These are phyloP conservation scores for Cutaneotrichosporon sp. DNA, from an alignment of 1,284 basidiomycete species.

Conservation along the genomic window DNA sequence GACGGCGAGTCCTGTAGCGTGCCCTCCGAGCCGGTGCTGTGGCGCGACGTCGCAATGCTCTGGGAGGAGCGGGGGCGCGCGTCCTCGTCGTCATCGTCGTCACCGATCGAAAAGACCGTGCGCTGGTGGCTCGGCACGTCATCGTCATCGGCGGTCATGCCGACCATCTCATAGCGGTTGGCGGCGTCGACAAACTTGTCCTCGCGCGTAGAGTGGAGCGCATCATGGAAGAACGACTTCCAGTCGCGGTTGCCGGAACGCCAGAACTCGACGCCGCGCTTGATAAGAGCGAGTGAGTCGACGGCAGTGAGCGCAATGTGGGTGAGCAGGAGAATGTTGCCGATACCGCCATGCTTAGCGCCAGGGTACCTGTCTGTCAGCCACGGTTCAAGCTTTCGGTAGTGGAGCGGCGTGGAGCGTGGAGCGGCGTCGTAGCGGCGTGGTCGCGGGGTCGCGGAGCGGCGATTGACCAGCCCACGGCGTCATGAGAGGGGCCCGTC, in stretches of 20 bases:
- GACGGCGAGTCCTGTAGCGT: slow-evolving; percentile 55
- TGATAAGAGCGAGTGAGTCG: slow-evolving; percentile 37
- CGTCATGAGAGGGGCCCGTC: too few relatives aligned
- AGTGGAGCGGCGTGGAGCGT: neutral
- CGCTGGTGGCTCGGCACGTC: slow-evolving; percentile 5
- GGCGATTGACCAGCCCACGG: too few relatives aligned
- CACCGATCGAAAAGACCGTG: slow-evolving; percentile 24
- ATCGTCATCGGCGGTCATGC: slow-evolving; percentile 20
- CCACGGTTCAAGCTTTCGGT: neutral
- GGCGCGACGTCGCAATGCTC: slow-evolving; percentile 8
- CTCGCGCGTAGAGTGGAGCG: slow-evolving; percentile 13
- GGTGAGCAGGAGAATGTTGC: slow-evolving; percentile 33
- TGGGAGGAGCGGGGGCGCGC: slow-evolving; percentile 3
- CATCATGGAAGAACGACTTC: slow-evolving; percentile 24
- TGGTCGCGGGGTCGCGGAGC: too few relatives aligned
- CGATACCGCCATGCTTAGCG: slow-evolving; percentile 31
- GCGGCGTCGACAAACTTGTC: slow-evolving; percentile 13
- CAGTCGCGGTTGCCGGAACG: slow-evolving; percentile 23
- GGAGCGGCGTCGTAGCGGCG: too few relatives aligned
- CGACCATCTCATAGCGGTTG: slow-evolving; percentile 37
- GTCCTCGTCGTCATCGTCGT: slow-evolving; percentile 22
- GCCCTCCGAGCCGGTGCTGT: slow-evolving; percentile 58
- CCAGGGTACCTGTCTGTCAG: slow-evolving; percentile 34
- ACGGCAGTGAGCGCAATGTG: slow-evolving; percentile 30
- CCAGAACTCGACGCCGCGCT: slow-evolving; percentile 23